Evolutionary conservation across 345 rosid species (phyloP), one percentile per base, ranked within the genome.

Genomic region (Moricandia moricandioides): DNA sequence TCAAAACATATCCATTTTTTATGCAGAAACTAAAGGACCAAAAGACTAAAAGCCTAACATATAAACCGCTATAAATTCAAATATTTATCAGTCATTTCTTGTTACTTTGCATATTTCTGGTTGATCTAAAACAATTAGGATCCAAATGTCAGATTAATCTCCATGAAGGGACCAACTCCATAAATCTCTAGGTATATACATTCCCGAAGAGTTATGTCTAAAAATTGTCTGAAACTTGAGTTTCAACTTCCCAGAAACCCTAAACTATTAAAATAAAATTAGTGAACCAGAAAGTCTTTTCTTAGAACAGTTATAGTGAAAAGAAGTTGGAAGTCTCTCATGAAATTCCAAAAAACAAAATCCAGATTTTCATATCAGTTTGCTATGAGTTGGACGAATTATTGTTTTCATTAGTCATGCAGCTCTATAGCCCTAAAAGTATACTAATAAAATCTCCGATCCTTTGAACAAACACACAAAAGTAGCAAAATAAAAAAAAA

Each of bases 201-300:
- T 34, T 13, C 11, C 26, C 17, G n/a, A 31, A 47, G 7, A 72
- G 13, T 62, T 17, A 56, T 65, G 13, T 47, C 52, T 74, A 11
- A 8, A 24, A 10, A 49, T 16, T 7, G 21, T 49, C 4, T 7
- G 24, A n/a, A 49, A 7, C 9, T 49, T 49, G 4, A 69, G 35
- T 63, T 30, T 69, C 57, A 62, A 61, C 55, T 60, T 33, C 24
- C 65, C 18, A 62, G n/a, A 69, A 76, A 76, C 79, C 79, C 79
- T 76, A 69, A 62, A 30, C 3, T 31, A 47, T 10, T 66, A n/a
- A 21, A 8, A 56, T 1, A 29, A 29, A 16, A 49, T 18, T 3
- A 16, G 21, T 7, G 30, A 8, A 45, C 26, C 27, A 58, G 13
- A 67, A 59, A 45, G 18, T 9, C 0, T 57, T 66, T 67, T 74